Percentiles rank a stretch among this genome's conserved stretches.
Evolutionary conservation across 2,329 filamentous ascomycete genomes (phyloP).

Genomic region (Ophiosphaerella narmari): DNA sequence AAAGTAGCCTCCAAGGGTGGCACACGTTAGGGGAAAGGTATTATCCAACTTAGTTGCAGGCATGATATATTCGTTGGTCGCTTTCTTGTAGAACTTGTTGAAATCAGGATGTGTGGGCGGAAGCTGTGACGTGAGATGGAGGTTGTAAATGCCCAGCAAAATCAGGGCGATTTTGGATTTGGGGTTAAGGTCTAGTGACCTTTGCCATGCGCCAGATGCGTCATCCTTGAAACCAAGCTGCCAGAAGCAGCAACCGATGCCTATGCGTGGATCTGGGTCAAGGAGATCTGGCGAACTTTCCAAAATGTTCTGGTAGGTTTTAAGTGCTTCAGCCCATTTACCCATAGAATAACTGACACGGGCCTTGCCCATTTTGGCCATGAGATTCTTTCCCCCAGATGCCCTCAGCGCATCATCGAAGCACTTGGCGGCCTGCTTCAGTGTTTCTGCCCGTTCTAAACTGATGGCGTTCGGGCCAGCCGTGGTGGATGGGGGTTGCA

Average conservation of each 20-base stretch:
- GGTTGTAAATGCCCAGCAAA: conserved; percentile 85
- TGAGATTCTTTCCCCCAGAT: conserved; percentile 84
- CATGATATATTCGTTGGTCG: conserved; percentile 92
- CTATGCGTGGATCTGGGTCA: conserved; percentile 93
- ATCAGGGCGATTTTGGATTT: conserved; percentile 90
- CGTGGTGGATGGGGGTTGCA: conserved; percentile 74
- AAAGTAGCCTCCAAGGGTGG: conserved; percentile 90
- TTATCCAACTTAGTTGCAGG: conserved; percentile 94
- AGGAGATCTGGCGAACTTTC: conserved; percentile 83
- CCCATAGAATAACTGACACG: conserved; percentile 84
- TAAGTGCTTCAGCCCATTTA: conserved; percentile 81
- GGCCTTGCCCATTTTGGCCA: conserved; percentile 89
- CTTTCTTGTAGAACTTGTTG: conserved; percentile 82
- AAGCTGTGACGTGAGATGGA: conserved; percentile 83
- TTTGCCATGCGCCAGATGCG: conserved; percentile 87
- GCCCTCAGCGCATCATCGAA: conserved; percentile 92
- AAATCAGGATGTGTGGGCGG: conserved; percentile 85
- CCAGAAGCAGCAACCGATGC: conserved; percentile 97
- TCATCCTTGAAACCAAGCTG: conserved; percentile 93
- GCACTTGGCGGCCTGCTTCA: conserved; percentile 85
- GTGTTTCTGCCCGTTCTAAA: conserved; percentile 73
- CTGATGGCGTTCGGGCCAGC: conserved; percentile 67
- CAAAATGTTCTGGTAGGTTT: conserved; percentile 84
- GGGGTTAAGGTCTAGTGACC: conserved; percentile 78
- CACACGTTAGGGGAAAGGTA: conserved; percentile 84